Evolutionary conservation across 495 filamentous ascomycete species (phyloP).

Genomic region (Xylaria sp.): DNA sequence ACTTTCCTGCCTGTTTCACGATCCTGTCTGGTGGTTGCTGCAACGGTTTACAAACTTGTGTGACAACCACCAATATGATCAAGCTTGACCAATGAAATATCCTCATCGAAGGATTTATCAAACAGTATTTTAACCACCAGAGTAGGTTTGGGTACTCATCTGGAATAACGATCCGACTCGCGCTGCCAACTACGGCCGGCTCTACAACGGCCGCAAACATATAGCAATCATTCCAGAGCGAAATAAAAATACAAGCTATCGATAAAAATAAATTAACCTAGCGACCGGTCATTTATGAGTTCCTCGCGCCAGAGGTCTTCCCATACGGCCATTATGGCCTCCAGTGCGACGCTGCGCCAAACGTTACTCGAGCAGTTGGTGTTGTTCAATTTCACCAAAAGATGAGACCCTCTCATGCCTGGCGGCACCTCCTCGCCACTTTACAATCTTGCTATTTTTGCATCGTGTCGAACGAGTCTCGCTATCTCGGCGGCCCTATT

Average conservation of each 20-base stretch:
- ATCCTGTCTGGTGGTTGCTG: background rate
- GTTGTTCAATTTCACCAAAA: background rate
- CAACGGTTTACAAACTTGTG: background rate
- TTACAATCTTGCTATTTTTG: background rate
- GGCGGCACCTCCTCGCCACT: background rate
- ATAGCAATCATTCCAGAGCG: background rate
- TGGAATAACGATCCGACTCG: background rate
- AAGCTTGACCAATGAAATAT: background rate
- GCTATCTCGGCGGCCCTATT: background rate
- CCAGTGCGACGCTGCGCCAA: background rate
- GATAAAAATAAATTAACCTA: background rate
- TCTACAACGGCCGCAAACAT: no score
- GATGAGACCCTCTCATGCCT: background rate
- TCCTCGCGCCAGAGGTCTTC: background rate
- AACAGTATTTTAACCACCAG: background rate
- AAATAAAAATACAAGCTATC: no score
- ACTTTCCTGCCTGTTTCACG: background rate
- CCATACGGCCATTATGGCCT: no score
- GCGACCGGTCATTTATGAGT: no score
- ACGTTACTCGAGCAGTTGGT: background rate
- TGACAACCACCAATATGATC: background rate
- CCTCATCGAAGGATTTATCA: background rate
- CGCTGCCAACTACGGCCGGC: background rate
- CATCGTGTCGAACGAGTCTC: conserved; percentile 1
- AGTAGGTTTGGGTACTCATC: background rate